Percentiles rank a stretch among this genome's conserved stretches.
Conservation (phyloP, 2,329 filamentous ascomycete species). For the Ascochyta lentis region DNA sequence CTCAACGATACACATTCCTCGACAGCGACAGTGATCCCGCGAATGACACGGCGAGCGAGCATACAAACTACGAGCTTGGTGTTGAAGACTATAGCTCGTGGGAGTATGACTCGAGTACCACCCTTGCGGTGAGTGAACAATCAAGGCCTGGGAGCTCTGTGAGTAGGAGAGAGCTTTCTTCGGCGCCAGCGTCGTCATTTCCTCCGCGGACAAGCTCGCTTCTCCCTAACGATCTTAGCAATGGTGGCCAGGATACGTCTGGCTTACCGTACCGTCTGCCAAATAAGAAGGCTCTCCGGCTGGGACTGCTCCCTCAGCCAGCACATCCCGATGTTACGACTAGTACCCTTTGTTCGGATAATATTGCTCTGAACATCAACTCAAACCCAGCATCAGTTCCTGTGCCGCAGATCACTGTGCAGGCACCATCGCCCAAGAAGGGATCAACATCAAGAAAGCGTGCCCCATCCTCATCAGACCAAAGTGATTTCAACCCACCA, state of each 20-base stretch:
- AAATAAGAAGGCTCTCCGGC: neutral
- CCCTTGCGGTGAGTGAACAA: neutral
- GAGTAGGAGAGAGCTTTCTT: neutral
- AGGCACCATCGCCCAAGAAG: slow-evolving; percentile 13
- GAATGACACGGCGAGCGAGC: neutral
- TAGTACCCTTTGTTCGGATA: neutral
- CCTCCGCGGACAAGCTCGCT: neutral
- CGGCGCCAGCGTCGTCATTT: neutral
- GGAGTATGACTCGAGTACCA: neutral
- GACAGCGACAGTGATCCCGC: neutral
- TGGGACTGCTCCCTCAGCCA: too few species aligned
- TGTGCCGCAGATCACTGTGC: slow-evolving; percentile 5
- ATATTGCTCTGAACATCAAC: neutral
- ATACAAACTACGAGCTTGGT: neutral
- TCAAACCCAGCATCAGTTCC: neutral
- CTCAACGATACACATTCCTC: neutral
- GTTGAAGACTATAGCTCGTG: neutral
- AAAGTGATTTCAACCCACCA: neutral
- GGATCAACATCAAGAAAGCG: slow-evolving; percentile 12
- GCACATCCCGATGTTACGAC: neutral
- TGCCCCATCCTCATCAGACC: neutral
- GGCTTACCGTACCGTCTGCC: neutral
- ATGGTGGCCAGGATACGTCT: neutral
- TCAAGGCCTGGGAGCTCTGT: neutral
- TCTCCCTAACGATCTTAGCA: neutral